Base-by-base conservation (phyloP, 345 rosid genomes). In the Zanthoxylum bungeanum region DNA sequence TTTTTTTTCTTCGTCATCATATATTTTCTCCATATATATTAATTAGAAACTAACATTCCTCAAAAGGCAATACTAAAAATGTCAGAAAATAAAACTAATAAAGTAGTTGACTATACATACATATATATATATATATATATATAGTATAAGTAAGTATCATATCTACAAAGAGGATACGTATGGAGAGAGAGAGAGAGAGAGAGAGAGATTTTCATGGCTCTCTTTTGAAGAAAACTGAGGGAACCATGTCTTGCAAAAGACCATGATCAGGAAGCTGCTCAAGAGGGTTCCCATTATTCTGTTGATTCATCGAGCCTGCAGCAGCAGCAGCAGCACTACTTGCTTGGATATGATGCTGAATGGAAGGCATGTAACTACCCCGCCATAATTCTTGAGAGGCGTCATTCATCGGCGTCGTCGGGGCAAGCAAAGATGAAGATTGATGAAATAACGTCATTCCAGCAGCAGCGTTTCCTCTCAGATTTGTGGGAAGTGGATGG, bases 171-270 rank as follows among this genome's bases (percentile, higher is more conserved):
- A 14, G 64, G 64, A 22, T 12, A 66, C 11, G 33, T n/a, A n/a
- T n/a, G n/a, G n/a, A n/a, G n/a, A n/a, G n/a, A n/a, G n/a, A n/a
- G n/a, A n/a, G n/a, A n/a, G n/a, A n/a, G n/a, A n/a, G n/a, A n/a
- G 59, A 64, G 63, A 66, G 14, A 74, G 46, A 9, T 0, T 5
- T 57, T 85, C 83, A 87, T 17, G 83, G 88, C 77, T 93, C 97
- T 67, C 82, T 90, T 70, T 89, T 88, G 69, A 84, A 68, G 74
- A 87, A 84, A 77, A 84, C 76, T 19, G 95, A 79, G 65, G 98
- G 98, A 62, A 89, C 80, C 1, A 93, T 81, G 77, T 93, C 98
- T 71, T 87, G 93, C 75, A 93, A 69, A 60, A 91, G 91, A 60
- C 93, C 97, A 71, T 85, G 85, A 62, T 93, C 94, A 47, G 84